Base-by-base conservation (phyloP, 352 stramenopile genomes). In the Aphanomyces euteiches region DNA sequence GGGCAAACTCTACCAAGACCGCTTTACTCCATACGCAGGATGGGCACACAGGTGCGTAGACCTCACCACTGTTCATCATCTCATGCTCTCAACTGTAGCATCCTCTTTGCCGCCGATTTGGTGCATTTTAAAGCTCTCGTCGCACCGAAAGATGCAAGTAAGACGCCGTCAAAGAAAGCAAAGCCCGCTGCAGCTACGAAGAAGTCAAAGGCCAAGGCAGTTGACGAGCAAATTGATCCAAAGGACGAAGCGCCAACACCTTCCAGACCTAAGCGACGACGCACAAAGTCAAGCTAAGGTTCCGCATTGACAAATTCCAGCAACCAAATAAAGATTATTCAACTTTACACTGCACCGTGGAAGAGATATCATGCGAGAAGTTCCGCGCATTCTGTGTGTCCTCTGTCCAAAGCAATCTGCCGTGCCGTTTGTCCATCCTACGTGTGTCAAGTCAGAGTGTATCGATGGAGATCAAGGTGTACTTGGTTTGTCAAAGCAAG, bases 1-100 rank as follows among this genome's bases (percentile, higher is more conserved):
- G 0, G 93, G 93, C 19, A 81, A 98, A 56, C 77, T 98, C 39
- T 99, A 99, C 80, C 85, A 95, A 37, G 69, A 85, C 17, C 80
- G 90, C 19, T 99, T 99, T 75, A 76, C 79, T 1, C 77, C 76
- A 39, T 87, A 90, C 73, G 90, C 95, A 36, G 97, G 96, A 7
- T 99, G 97, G 97, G 93, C 95, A 1, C 93, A 88, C 72, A 95
- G 72, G 83, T 84, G 60, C 82, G 75, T 48, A 10, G 36, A 19
- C 17, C 17, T 8, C 21, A 36, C 50, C 70, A 36, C 21, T 37
- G 3, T 40, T 86, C 12, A 84, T 81, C 38, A 78, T 78, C 28
- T 81, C 85, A 90, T 67, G 76, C 74, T 57, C 71, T 92, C 78
- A 85, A 79, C 28, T 58, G 7, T 61, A 70, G 64, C 34, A 21